A percentile compares a stretch with the other conserved stretches of the same genome.
Evolutionary conservation across 495 filamentous ascomycete genomes (phyloP).

Genomic region (Aspergillus wentii): DNA sequence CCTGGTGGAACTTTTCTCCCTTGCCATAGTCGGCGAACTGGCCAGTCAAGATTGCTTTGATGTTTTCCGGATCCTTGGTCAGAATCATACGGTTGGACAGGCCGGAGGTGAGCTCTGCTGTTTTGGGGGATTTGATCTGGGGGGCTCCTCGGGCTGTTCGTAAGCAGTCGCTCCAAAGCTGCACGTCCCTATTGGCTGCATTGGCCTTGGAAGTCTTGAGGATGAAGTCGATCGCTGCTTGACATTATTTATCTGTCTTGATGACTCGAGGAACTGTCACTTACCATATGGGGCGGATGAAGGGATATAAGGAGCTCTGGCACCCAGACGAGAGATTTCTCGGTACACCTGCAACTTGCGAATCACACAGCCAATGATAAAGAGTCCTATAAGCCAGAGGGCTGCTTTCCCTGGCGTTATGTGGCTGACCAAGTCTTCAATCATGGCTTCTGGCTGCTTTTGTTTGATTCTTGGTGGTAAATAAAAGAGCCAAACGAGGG

Average conservation of each 20-base stretch:
- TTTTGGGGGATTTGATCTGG: slow-evolving; percentile 33
- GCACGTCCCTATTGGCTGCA: slow-evolving; percentile 47
- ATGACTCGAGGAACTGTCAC: too few species aligned
- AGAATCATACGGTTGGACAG: slow-evolving; percentile 53
- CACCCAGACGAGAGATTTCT: neutral
- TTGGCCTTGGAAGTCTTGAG: slow-evolving; percentile 44
- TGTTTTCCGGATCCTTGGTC: slow-evolving; percentile 61
- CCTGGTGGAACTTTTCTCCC: slow-evolving; percentile 60
- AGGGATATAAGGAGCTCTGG: slow-evolving; percentile 5
- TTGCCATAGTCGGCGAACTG: slow-evolving; percentile 68
- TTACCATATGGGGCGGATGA: slow-evolving; percentile 7
- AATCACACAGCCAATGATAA: neutral
- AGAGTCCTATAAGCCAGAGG: neutral
- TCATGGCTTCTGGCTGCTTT: too few species aligned
- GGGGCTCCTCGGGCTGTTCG: slow-evolving; percentile 22
- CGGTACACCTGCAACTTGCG: neutral
- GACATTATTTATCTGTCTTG: neutral
- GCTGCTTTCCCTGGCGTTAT: neutral
- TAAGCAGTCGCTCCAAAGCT: slow-evolving; percentile 56
- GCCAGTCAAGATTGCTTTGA: slow-evolving; percentile 76
- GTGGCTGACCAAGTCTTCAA: slow-evolving; percentile 27
- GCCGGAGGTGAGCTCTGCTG: slow-evolving; percentile 54
- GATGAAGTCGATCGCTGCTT: slow-evolving; percentile 59
- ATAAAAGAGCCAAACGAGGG: too few species aligned
- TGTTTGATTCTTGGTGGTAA: too few species aligned